Evolutionary conservation across 192 early-diverging fungal genomes (phyloP), one percentile per base, ranked within the genome.

Genomic region (Oehlia diaphana): DNA sequence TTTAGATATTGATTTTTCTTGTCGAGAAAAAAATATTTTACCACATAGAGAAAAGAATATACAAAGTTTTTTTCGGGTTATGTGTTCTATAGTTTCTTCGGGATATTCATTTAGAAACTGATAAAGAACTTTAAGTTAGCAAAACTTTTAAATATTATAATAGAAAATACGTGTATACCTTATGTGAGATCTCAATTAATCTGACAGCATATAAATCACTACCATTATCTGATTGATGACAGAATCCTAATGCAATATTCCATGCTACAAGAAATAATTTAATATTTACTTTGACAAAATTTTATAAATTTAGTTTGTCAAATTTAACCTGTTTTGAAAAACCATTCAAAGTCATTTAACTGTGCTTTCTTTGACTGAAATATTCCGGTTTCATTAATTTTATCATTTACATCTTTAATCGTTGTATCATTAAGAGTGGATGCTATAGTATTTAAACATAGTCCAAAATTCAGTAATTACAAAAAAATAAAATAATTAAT

Each of bases 261-360:
- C 80, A 81, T 39, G 80, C 80, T 81, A 16, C 23, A 5, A 44
- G 31, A 21, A 65, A 35, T 73, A 13, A 62, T 10, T 12, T 47
- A 74, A 64, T 12, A 47, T 14, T 58, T 58, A 50, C 2, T 58
- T 19, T 58, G 16, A 16, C 50, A 58, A 19, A 58, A 16, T 58
- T 53, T 21, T 58, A 58, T 16, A 50, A 4, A 58, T 14, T 58
- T 16, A 58, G 16, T 58, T 47, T 47, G 1, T 47, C 10, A 58
- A 58, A 58, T 58, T 50, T 21, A 58, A 81, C 80, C 74, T 3
- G 75, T 81, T 63, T 81, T 75, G 31, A 63, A 75, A 61, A 67
- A 77, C 80, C 80, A 81, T 67, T 81, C 80, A 12, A 81, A 39
- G n/a, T 81, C 80, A 14, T 81, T 81, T 19, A 81, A 71, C 9